Percentiles rank a stretch among this genome's conserved stretches.
Evolutionary conservation across 208 protist genomes (phyloP).

Genomic region (Leptomonas pyrrhocoris): DNA sequence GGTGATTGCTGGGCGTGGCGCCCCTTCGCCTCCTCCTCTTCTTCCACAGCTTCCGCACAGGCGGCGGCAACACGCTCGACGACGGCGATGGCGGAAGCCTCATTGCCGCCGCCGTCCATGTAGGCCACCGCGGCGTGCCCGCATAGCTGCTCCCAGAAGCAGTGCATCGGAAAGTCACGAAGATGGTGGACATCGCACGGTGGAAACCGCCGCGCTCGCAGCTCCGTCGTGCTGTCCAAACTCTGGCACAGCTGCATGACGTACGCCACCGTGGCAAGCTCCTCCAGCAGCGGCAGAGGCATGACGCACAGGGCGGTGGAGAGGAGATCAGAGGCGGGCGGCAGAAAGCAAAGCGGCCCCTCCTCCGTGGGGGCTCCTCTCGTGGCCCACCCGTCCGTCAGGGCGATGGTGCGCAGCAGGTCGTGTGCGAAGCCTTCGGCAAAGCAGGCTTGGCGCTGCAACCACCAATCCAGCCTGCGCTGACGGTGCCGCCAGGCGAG

Average conservation of each 20-base stretch:
- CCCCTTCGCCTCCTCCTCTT: neutral
- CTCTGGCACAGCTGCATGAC: constrained; percentile 11
- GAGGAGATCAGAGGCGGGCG: neutral
- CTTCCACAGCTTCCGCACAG: constrained; percentile 1
- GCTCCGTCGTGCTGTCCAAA: neutral
- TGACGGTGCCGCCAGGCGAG: neutral
- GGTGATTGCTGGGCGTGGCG: neutral
- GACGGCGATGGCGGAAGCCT: neutral
- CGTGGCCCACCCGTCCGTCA: neutral
- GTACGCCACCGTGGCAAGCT: constrained; percentile 13
- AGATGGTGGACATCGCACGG: neutral
- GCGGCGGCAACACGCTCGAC: constrained; percentile 7
- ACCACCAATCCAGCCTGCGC: constrained; percentile 6
- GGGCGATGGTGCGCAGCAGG: neutral
- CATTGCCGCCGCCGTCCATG: neutral
- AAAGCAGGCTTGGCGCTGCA: constrained; percentile 10
- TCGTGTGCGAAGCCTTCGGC: constrained; percentile 22
- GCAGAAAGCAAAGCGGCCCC: neutral
- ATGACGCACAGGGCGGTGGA: neutral
- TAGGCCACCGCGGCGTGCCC: constrained; percentile 16
- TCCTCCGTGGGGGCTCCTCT: too few species aligned
- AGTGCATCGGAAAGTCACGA: neutral
- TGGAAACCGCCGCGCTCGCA: neutral
- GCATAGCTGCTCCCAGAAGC: constrained; percentile 28
- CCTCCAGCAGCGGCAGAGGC: constrained; percentile 19